Percentiles rank a stretch among this genome's conserved stretches.
Conservation (phyloP, 2,329 filamentous ascomycete species). For the Scytalidium sp. region DNA sequence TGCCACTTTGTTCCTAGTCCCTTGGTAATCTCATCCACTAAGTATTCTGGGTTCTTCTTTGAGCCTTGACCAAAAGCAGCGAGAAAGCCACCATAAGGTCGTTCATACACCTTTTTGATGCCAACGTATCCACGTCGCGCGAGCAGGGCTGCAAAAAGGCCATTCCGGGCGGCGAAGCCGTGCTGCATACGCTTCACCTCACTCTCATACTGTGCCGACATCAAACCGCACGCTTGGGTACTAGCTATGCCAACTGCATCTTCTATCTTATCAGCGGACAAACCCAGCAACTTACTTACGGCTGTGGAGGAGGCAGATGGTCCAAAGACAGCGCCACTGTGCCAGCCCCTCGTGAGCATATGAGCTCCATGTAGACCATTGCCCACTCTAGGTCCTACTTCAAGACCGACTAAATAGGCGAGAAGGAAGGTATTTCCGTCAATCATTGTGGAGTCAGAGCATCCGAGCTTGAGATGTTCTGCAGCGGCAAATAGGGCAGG, state of each 20-base stretch:
- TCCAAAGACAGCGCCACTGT: constrained; percentile 18
- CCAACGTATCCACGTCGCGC: constrained; percentile 36
- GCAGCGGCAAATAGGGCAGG: constrained; percentile 37
- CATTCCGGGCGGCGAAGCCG: constrained; percentile 41
- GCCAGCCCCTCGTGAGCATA: constrained; percentile 33
- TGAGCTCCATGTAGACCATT: constrained; percentile 34
- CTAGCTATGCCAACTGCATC: constrained; percentile 19
- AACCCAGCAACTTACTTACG: constrained; percentile 12
- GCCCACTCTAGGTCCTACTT: constrained; percentile 36
- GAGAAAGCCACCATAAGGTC: constrained; percentile 39
- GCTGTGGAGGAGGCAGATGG: constrained; percentile 13
- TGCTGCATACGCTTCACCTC: constrained; percentile 44
- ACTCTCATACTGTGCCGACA: constrained; percentile 32
- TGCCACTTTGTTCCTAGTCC: constrained; percentile 35
- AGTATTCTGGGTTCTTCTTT: constrained; percentile 23
- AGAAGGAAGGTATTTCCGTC: constrained; percentile 31
- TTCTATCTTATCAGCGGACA: constrained; percentile 12
- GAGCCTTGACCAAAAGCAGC: constrained; percentile 32
- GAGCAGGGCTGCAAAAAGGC: constrained; percentile 36
- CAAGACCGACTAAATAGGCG: constrained; percentile 35
- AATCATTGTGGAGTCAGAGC: constrained; percentile 14
- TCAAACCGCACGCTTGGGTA: constrained; percentile 18
- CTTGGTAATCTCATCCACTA: constrained; percentile 25
- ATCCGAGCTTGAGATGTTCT: constrained; percentile 8
- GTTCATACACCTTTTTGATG: constrained; percentile 39